Percentiles rank a stretch among this genome's conserved stretches.
Evolutionary conservation across 148 eudicot genomes (phyloP).

Genomic region (Tetragonia tetragonoides): DNA sequence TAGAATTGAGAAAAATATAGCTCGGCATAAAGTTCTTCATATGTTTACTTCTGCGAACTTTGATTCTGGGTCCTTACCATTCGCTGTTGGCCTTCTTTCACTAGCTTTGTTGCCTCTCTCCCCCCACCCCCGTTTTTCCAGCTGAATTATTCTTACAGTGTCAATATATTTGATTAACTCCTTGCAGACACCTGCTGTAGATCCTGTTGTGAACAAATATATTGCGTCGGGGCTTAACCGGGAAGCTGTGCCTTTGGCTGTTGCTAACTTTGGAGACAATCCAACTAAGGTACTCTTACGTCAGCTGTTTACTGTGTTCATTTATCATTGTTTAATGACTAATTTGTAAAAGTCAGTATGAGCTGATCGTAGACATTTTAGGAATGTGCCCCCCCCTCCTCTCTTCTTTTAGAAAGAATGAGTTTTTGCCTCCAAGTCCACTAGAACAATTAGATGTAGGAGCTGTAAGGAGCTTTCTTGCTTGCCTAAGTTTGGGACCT

Average conservation of each 20-base stretch:
- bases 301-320: background rate
- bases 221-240: slow-evolving; percentile 80
- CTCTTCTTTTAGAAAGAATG: too few relatives aligned
- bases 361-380: background rate
- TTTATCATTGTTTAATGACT: background rate
- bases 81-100: background rate
- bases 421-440: background rate
- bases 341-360: too few relatives aligned
- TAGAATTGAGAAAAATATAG: background rate
- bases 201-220: slow-evolving; percentile 85
- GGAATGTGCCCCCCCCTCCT: too few relatives aligned
- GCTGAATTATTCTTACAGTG: background rate
- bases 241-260: slow-evolving; percentile 84
- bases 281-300: slow-evolving; percentile 60
- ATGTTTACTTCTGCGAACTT: background rate
- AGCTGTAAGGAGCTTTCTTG: background rate
- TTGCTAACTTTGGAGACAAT: slow-evolving; percentile 88
- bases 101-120: background rate
- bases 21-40: background rate
- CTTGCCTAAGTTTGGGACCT: background rate
- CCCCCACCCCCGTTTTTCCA: too few relatives aligned
- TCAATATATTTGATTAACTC: background rate
- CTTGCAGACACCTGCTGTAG: slow-evolving; percentile 57
- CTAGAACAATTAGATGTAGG: background rate
- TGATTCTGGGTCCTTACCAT: background rate